phyloP scores from a whole-genome alignment of 2,329 filamentous ascomycete genomes.

The Colletotrichum tabaci region DNA sequence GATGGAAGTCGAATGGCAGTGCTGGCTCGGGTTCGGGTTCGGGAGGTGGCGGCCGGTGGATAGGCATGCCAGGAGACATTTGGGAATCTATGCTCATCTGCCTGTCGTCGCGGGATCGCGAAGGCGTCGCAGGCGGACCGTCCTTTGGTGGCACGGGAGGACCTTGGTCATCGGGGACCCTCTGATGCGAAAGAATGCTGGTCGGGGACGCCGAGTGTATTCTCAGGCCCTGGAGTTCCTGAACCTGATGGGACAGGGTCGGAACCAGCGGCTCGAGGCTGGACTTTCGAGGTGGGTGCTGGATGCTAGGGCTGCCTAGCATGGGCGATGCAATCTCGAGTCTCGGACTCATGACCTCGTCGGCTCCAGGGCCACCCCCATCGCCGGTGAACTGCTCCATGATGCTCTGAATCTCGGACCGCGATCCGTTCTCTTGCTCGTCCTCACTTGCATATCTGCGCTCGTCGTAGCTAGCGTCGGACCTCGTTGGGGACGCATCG shows the following conservation, averaged over 20 bases:
- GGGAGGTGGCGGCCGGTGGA: constrained; percentile 77
- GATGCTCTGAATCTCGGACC: constrained; percentile 94
- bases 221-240: constrained; percentile 61
- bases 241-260: constrained; percentile 63
- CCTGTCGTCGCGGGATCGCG: constrained; percentile 57
- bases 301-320: constrained; percentile 70
- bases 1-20: constrained; percentile 95
- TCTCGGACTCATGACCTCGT: constrained; percentile 93
- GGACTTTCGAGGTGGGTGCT: constrained; percentile 87
- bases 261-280: constrained; percentile 82
- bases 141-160: constrained; percentile 75
- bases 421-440: constrained; percentile 77
- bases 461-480: constrained; percentile 71
- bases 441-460: constrained; percentile 72
- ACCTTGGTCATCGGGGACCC: constrained; percentile 61
- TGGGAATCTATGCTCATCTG: constrained; percentile 52
- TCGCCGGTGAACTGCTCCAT: constrained; percentile 95
- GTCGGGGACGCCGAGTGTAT: constrained; percentile 55
- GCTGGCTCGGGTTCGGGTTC: constrained; percentile 85
- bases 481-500: constrained; percentile 68
- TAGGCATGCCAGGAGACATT: constrained; percentile 63
- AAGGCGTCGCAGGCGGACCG: constrained; percentile 59
- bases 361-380: constrained; percentile 77
- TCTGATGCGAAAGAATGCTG: constrained; percentile 55
- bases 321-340: constrained; percentile 87